Evolutionary conservation across 129 eudicot species (phyloP).

Genomic region (Saussurea involucrata): DNA sequence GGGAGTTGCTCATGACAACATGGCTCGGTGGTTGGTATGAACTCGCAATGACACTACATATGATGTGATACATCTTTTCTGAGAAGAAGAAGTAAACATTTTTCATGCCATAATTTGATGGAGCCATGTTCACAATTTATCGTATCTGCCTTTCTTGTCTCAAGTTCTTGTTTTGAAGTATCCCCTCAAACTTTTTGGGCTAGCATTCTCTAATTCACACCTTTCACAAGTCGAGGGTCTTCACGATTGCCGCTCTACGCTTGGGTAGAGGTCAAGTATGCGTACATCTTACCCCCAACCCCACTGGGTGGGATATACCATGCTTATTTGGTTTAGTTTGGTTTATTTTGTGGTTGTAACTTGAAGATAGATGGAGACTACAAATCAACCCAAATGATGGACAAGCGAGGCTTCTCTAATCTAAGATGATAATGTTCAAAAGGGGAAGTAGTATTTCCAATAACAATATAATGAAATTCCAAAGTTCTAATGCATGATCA

Average conservation of each 20-base stretch:
- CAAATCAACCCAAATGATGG: not conserved
- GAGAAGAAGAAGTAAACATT: no score
- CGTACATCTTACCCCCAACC: not conserved
- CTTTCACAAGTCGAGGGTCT: no score
- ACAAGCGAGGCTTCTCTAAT: not conserved
- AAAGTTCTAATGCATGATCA: not conserved
- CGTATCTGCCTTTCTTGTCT: no score
- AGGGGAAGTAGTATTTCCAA: not conserved
- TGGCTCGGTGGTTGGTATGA: not conserved
- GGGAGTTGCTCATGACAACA: not conserved
- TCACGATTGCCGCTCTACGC: no score
- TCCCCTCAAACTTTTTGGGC: no score
- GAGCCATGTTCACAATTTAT: no score
- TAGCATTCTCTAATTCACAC: no score
- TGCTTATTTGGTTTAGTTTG: not conserved
- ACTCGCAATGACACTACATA: no score
- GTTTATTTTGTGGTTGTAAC: not conserved
- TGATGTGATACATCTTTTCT: no score
- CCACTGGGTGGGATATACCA: no score
- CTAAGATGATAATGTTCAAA: not conserved
- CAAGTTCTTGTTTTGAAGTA: no score
- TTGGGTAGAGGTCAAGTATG: not conserved
- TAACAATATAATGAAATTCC: not conserved
- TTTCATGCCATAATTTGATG: no score
- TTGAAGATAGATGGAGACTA: not conserved